phyloP scores from a whole-genome alignment of 305 asterid species.

The Solanum hybrid region DNA sequence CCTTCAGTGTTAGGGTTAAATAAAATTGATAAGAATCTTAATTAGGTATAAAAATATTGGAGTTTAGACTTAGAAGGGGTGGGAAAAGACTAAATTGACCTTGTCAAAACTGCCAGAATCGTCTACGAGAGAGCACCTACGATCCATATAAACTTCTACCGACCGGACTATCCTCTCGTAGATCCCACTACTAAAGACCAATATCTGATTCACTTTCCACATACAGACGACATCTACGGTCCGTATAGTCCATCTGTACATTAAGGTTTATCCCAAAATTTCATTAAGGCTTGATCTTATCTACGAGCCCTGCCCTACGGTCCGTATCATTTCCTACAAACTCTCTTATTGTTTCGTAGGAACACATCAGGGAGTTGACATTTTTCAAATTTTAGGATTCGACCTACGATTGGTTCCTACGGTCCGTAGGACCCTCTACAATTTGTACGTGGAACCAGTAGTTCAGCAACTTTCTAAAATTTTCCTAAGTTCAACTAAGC shows the following conservation, averaged over 20 bases:
- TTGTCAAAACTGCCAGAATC: background rate
- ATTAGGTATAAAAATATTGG: background rate
- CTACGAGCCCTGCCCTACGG: background rate
- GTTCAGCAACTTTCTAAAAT: background rate
- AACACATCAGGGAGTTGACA: background rate
- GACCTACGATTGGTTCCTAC: background rate
- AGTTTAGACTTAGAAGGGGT: background rate
- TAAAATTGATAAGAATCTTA: background rate
- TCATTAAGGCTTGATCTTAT: background rate
- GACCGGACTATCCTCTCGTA: background rate
- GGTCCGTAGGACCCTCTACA: background rate
- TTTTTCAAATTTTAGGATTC: background rate
- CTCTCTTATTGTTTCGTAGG: background rate
- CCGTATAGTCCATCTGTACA: background rate
- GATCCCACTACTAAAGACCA: background rate
- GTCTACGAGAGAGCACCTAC: background rate
- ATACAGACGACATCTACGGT: background rate
- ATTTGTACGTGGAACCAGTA: background rate
- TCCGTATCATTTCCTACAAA: background rate
- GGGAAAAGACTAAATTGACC: background rate
- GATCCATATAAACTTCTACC: background rate
- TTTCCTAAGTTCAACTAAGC: background rate
- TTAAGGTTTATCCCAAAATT: background rate
- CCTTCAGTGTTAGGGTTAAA: too few species aligned
- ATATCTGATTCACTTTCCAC: background rate